phyloP scores from a whole-genome alignment of 306 rosid species.

The Herpetospermum pedunculosum region DNA sequence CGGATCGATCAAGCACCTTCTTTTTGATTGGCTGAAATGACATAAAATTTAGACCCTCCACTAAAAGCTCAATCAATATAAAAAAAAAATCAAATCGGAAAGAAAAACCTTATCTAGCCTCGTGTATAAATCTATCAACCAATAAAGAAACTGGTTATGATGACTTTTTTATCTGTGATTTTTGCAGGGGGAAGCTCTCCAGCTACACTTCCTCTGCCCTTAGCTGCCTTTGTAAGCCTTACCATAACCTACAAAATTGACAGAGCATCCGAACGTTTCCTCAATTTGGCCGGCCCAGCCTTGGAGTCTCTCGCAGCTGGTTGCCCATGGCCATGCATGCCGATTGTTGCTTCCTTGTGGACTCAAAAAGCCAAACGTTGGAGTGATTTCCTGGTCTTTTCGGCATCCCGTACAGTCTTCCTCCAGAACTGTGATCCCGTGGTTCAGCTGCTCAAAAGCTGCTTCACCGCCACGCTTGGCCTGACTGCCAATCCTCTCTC shows the following conservation, averaged over 20 bases:
- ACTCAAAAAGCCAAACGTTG: conserved; percentile 91
- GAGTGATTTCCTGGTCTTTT: conserved; percentile 83
- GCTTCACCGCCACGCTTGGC: conserved; percentile 89
- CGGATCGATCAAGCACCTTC: not conserved
- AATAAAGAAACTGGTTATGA: not conserved
- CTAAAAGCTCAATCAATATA: not conserved
- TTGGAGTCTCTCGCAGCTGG: conserved; percentile 89
- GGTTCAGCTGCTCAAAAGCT: conserved; percentile 81
- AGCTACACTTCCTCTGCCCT: conserved; percentile 91
- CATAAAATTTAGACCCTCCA: not conserved
- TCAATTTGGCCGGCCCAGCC: conserved; percentile 84
- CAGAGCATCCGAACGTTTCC: conserved; percentile 69
- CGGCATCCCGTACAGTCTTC: conserved; percentile 87
- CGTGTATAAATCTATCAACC: not conserved
- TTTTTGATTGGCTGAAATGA: not conserved
- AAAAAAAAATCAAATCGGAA: not conserved
- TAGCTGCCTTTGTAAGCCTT: conserved; percentile 95
- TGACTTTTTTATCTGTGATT: not conserved
- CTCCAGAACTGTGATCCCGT: conserved; percentile 70
- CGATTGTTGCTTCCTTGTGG: conserved; percentile 96
- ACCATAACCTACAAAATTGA: conserved; percentile 91
- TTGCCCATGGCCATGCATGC: conserved; percentile 99
- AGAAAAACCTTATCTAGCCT: not conserved
- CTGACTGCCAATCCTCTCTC: conserved; percentile 49
- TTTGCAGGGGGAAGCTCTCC: conserved; percentile 62